These are phyloP conservation scores for Neckera pumila DNA, from an alignment of 225 moss, liverwort and hornwort species.

Conservation along the genomic window DNA sequence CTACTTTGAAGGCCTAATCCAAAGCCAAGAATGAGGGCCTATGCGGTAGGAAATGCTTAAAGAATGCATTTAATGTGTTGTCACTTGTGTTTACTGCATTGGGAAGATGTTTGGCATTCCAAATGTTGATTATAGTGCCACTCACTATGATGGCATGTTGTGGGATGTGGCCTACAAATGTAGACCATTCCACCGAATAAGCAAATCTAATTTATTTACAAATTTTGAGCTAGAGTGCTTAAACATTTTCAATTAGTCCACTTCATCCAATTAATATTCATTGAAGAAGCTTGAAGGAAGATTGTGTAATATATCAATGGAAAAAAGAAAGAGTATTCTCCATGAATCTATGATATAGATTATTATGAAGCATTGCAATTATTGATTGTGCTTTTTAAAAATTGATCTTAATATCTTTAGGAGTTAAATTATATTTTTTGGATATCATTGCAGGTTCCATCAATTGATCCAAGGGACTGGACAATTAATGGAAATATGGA, in stretches of 20 bases:
- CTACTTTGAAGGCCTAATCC: no score
- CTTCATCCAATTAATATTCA: not conserved
- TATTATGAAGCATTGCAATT: accelerated
- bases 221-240: no score
- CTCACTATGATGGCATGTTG: no score
- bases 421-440: not conserved
- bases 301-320: not conserved
- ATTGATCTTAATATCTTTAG: not conserved
- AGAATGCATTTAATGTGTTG: no score
- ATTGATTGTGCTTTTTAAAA: not conserved
- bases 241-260: not conserved
- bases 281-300: not conserved
- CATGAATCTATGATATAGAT: not conserved
- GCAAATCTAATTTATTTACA: no score
- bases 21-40: no score
- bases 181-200: no score
- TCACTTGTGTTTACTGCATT: no score
- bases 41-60: no score
- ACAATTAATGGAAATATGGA: not conserved
- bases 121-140: no score
- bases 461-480: constrained; percentile 21
- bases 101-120: no score
- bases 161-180: no score
- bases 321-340: not conserved
- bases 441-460: constrained; percentile 9